Percentiles rank a stretch among this genome's conserved stretches.
Evolutionary conservation across 331 rosid species (phyloP).

Genomic region (Stylosanthes scabra): DNA sequence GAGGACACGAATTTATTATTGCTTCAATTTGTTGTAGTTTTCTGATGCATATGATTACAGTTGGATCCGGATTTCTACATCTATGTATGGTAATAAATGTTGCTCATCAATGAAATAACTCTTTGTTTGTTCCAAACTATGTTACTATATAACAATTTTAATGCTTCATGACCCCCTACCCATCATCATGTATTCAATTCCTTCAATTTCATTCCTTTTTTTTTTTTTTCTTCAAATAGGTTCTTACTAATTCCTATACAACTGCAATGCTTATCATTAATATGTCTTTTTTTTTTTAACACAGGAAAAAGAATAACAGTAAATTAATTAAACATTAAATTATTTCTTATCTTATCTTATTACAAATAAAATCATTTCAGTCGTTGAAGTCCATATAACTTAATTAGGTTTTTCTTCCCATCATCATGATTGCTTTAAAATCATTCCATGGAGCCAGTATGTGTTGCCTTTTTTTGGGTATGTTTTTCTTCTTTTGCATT

Average conservation of each 20-base stretch:
- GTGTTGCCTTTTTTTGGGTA: too few relatives aligned
- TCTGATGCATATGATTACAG: slow-evolving; percentile 11
- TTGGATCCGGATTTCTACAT: slow-evolving; percentile 52
- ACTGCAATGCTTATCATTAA: too few relatives aligned
- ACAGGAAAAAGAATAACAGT: too few relatives aligned
- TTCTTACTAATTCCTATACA: too few relatives aligned
- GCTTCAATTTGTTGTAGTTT: slow-evolving; percentile 28
- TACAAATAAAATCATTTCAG: too few relatives aligned
- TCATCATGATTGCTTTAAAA: slow-evolving; percentile 25
- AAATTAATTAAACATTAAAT: too few relatives aligned
- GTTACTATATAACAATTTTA: slow-evolving; percentile 35
- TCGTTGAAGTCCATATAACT: too few relatives aligned
- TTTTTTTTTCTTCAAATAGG: too few relatives aligned
- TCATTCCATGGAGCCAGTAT: not conserved
- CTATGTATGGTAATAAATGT: slow-evolving; percentile 51
- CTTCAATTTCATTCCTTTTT: too few relatives aligned
- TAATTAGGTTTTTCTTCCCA: not conserved
- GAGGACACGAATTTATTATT: slow-evolving; percentile 27
- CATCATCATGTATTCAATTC: too few relatives aligned
- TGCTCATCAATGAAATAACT: slow-evolving; percentile 37
- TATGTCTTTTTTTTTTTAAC: too few relatives aligned
- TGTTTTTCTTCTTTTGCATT: not conserved
- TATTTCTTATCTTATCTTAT: too few relatives aligned
- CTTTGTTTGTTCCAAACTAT: slow-evolving; percentile 37
- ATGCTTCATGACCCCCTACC: slow-evolving; percentile 27